Base-by-base conservation (phyloP, 768 basidiomycete genomes). In the Suillus placidus region DNA sequence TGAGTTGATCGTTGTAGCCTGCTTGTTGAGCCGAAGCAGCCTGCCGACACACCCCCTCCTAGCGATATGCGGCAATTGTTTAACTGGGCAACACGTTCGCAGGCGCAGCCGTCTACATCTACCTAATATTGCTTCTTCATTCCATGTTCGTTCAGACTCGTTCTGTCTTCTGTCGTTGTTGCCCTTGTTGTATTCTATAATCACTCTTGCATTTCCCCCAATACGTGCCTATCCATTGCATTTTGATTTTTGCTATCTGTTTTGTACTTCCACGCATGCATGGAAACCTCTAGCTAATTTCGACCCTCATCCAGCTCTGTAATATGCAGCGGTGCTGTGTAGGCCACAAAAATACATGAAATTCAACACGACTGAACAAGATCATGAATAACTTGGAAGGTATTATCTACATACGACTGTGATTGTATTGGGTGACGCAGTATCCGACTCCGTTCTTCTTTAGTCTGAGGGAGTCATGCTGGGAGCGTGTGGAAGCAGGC, bases 1-100 rank as follows among this genome's bases (percentile, higher is more conserved):
- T 68, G 42, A 64, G 64, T 20, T 26, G 52, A 45, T 30, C 64
- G 61, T 52, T 66, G 38, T 61, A 93, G 92, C 81, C 82, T 94
- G 62, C 83, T 93, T 66, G 89, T 95, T 65, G 93, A 94, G 75
- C 93, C 93, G 56, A 90, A 85, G 73, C 92, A 93, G 66, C 83
- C 90, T 10, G 89, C 90, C 45, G 93, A 94, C 74, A 80, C 81
- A 43, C 84, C 87, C 32, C 87, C 85, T 51, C 73, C 79, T 12
- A 81, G 85, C 67, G 92, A 93, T 71, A 84, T 92, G 82, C 89
- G 91, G 60, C 89, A 92, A 73, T 80, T 93, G 43, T 93, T 93
- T 78, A 85, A 84, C 70, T 92, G 92, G 92, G 87, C 91, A 58
- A 88, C 86, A 65, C 84, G 89, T 67, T 87, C 88, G 64, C 76